Conservation (phyloP, 169 alveolate species). For the Ichthyophthirius multifiliis region DNA sequence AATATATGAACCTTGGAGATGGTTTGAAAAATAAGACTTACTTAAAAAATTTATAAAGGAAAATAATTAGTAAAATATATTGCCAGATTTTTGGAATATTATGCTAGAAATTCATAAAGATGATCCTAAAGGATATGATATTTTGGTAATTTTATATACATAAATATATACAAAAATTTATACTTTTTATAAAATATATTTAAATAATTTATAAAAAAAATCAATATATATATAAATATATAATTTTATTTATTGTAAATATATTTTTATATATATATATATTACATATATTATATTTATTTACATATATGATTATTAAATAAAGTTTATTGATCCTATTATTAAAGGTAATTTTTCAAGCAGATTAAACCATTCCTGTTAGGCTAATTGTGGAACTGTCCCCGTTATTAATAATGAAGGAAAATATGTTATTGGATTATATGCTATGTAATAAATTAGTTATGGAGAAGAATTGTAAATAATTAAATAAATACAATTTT, state of each 20-base stretch:
- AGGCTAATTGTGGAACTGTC: constrained; percentile 84
- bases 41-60: constrained; percentile 65
- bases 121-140: constrained; percentile 25
- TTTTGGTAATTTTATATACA: neutral
- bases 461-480: constrained; percentile 78
- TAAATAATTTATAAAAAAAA: too few relatives aligned
- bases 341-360: constrained; percentile 77
- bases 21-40: constrained; percentile 86
- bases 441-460: constrained; percentile 77
- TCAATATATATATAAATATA: too few relatives aligned
- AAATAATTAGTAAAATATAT: constrained; percentile 45
- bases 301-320: neutral
- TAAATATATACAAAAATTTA: neutral
- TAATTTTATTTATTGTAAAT: too few relatives aligned
- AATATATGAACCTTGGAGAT: constrained; percentile 79
- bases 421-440: constrained; percentile 83
- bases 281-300: neutral
- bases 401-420: constrained; percentile 67
- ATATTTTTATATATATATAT: neutral
- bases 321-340: constrained; percentile 76
- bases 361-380: constrained; percentile 82
- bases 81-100: constrained; percentile 18
- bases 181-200: too few relatives aligned
- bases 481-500: neutral
- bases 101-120: constrained; percentile 13